phyloP scores from a whole-genome alignment of 495 filamentous ascomycete species.

The Penicillium simplicissimum region DNA sequence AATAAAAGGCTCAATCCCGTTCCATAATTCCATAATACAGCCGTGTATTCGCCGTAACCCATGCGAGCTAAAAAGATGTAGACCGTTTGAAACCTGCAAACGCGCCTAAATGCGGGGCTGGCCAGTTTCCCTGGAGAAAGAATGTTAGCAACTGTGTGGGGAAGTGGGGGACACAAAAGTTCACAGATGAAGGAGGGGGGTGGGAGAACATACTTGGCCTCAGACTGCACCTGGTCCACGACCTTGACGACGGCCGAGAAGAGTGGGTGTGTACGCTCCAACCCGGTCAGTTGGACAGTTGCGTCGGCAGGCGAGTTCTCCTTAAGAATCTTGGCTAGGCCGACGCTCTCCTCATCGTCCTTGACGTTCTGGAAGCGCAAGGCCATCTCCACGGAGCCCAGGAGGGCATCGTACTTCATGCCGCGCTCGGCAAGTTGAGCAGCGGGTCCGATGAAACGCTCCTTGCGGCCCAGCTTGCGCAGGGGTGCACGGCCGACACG shows the following conservation, averaged over 20 bases:
- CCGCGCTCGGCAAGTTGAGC: slow-evolving; percentile 78
- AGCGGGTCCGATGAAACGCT: slow-evolving; percentile 93
- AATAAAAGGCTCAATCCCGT: slow-evolving; percentile 13
- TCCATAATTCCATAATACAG: slow-evolving; percentile 14
- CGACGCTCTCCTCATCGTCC: slow-evolving; percentile 80
- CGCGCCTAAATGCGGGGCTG: slow-evolving; percentile 30
- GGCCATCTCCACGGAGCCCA: slow-evolving; percentile 80
- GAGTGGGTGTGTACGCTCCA: slow-evolving; percentile 70
- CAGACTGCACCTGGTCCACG: slow-evolving; percentile 74
- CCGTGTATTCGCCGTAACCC: slow-evolving; percentile 38
- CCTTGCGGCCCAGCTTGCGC: slow-evolving; percentile 87
- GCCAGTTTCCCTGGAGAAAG: slow-evolving; percentile 25
- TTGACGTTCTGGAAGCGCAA: slow-evolving; percentile 91
- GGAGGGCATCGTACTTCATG: slow-evolving; percentile 64
- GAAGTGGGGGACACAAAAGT: neutral
- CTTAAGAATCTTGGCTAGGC: slow-evolving; percentile 81
- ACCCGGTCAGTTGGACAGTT: slow-evolving; percentile 72
- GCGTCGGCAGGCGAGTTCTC: slow-evolving; percentile 63
- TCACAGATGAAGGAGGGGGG: neutral
- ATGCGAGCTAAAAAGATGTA: slow-evolving; percentile 24
- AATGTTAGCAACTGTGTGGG: slow-evolving; percentile 8
- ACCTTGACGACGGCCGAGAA: slow-evolving; percentile 69
- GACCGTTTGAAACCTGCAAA: slow-evolving; percentile 1
- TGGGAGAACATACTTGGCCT: slow-evolving; percentile 37
- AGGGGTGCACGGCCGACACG: slow-evolving; percentile 94